phyloP scores from a whole-genome alignment of 768 basidiomycete species.

The Termitomyces sp. region DNA sequence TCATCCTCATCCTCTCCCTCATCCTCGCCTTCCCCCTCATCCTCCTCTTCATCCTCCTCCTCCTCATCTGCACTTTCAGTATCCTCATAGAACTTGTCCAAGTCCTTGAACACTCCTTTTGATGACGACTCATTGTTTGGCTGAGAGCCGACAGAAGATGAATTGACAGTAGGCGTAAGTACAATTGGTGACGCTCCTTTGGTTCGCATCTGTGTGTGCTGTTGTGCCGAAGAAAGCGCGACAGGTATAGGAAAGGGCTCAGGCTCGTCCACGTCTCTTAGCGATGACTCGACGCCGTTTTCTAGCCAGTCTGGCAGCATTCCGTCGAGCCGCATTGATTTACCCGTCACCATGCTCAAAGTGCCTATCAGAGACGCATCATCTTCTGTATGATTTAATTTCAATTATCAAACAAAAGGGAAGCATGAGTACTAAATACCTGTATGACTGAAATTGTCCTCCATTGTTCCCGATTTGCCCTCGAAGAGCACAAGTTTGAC shows the following conservation, averaged over 20 bases:
- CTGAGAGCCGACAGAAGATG: slow-evolving; percentile 38
- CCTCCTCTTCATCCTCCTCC: slow-evolving; percentile 19
- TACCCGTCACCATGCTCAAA: slow-evolving; percentile 55
- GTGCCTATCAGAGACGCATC: slow-evolving; percentile 54
- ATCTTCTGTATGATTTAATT: slow-evolving; percentile 22
- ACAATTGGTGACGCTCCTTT: slow-evolving; percentile 42
- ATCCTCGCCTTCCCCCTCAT: slow-evolving; percentile 21
- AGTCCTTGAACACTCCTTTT: slow-evolving; percentile 47
- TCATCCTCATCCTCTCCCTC: slow-evolving; percentile 16
- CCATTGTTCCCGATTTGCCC: slow-evolving; percentile 51
- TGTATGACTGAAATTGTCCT: slow-evolving; percentile 29
- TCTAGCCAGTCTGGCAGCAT: slow-evolving; percentile 84
- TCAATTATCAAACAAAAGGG: neutral
- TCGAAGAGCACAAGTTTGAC: slow-evolving; percentile 74
- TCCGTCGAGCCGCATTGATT: slow-evolving; percentile 43
- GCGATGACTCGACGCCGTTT: slow-evolving; percentile 68
- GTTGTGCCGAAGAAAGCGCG: slow-evolving; percentile 33
- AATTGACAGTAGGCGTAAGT: slow-evolving; percentile 45
- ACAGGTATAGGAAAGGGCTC: slow-evolving; percentile 25
- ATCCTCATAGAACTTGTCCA: slow-evolving; percentile 75
- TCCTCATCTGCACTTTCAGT: slow-evolving; percentile 24
- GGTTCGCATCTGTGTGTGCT: slow-evolving; percentile 2
- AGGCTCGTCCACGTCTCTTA: slow-evolving; percentile 69
- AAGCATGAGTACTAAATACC: slow-evolving; percentile 16
- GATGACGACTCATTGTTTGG: slow-evolving; percentile 24